Evolutionary conservation across 768 basidiomycete genomes (phyloP).

Genomic region (Kwoniella newhampshirensis): DNA sequence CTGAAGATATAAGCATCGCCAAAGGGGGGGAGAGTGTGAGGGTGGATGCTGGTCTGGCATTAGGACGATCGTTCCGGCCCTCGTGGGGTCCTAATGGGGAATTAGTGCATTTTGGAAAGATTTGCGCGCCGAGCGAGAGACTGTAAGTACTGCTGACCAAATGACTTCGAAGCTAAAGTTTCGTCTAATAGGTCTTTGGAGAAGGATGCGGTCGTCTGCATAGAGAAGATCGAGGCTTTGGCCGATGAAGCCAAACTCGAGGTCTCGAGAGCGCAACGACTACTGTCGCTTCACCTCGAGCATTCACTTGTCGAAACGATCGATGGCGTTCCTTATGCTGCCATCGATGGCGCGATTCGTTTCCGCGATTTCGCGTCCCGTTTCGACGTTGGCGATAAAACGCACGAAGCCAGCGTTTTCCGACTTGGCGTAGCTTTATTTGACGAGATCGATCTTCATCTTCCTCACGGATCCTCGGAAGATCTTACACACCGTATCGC

Average conservation of each 20-base stretch:
- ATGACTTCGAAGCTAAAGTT: not conserved
- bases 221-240: slow-evolving; percentile 44
- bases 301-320: slow-evolving; percentile 64
- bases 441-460: slow-evolving; percentile 71
- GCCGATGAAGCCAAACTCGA: slow-evolving; percentile 37
- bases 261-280: slow-evolving; percentile 59
- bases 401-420: slow-evolving; percentile 76
- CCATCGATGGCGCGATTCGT: slow-evolving; percentile 63
- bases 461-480: slow-evolving; percentile 56
- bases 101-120: slow-evolving; percentile 71
- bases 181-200: too few relatives aligned
- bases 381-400: slow-evolving; percentile 69
- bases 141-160: slow-evolving; percentile 56
- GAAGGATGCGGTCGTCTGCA: slow-evolving; percentile 31
- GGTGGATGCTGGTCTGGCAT: slow-evolving; percentile 77
- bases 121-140: slow-evolving; percentile 51
- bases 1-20: slow-evolving; percentile 61
- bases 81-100: slow-evolving; percentile 83
- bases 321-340: slow-evolving; percentile 62
- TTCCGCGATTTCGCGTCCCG: slow-evolving; percentile 76
- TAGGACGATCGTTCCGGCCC: slow-evolving; percentile 84
- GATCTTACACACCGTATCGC: slow-evolving; percentile 61
- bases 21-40: slow-evolving; percentile 65
- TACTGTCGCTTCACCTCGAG: slow-evolving; percentile 74
- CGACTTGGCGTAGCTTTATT: slow-evolving; percentile 86